phyloP scores from a whole-genome alignment of 768 basidiomycete genomes.

The Tephrocybe rancida region DNA sequence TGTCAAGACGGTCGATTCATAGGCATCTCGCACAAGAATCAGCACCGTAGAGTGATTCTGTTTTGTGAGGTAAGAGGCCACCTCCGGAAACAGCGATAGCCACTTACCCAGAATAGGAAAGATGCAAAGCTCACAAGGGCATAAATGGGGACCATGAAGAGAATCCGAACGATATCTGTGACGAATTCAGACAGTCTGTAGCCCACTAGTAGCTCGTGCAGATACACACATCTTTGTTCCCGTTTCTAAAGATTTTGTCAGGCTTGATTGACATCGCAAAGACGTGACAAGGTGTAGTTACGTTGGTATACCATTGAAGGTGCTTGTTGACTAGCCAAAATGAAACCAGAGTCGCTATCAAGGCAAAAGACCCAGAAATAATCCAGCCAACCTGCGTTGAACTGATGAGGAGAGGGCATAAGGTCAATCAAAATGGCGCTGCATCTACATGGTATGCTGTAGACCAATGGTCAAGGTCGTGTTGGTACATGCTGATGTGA shows the following conservation, averaged over 20 bases:
- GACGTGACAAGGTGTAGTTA: conserved; percentile 29
- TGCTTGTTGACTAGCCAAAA: conserved; percentile 79
- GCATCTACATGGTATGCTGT: conserved; percentile 58
- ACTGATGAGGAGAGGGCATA: background rate
- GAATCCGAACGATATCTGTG: conserved; percentile 69
- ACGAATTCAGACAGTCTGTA: background rate
- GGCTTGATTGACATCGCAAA: background rate
- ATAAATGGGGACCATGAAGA: conserved; percentile 82
- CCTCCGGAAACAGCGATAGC: background rate
- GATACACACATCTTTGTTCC: conserved; percentile 69
- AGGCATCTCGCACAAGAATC: conserved; percentile 70
- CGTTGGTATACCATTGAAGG: conserved; percentile 71
- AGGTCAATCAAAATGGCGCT: background rate
- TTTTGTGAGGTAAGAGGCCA: background rate
- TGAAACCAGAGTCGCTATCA: conserved; percentile 57
- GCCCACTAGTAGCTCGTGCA: background rate
- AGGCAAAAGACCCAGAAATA: conserved; percentile 58
- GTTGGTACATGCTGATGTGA: too few relatives aligned
- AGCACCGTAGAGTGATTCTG: conserved; percentile 71
- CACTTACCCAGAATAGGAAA: conserved; percentile 67
- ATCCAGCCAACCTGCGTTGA: conserved; percentile 66
- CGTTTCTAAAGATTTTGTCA: conserved; percentile 47
- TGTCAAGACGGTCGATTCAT: conserved; percentile 75
- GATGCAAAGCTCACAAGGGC: conserved; percentile 67
- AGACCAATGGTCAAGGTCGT: conserved; percentile 2